phyloP scores from a whole-genome alignment of 148 eudicot genomes.

The Selenicereus undatus region DNA sequence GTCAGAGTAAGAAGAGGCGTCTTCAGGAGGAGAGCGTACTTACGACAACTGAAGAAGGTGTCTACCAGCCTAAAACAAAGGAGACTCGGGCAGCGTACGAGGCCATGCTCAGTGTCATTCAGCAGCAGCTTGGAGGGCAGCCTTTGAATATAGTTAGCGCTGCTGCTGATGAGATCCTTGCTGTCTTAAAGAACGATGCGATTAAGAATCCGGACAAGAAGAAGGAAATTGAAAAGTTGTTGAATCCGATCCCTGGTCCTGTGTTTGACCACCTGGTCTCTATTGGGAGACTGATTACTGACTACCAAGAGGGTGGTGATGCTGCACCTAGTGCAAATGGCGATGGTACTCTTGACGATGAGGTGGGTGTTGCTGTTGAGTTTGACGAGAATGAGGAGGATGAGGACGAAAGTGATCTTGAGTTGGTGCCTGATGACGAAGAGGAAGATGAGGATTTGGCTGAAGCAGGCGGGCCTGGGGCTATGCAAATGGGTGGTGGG shows the following conservation, averaged over 20 bases:
- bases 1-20: constrained; percentile 52
- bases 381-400: constrained; percentile 86
- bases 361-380: constrained; percentile 82
- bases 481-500: constrained; percentile 80
- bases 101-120: constrained; percentile 64
- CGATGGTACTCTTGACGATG: constrained; percentile 61
- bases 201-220: constrained; percentile 63
- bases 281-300: constrained; percentile 60
- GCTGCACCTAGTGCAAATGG: constrained; percentile 38
- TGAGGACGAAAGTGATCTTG: constrained; percentile 54
- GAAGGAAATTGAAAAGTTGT: constrained; percentile 68
- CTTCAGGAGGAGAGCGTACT: constrained; percentile 70
- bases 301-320: constrained; percentile 56
- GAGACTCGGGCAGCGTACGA: constrained; percentile 79
- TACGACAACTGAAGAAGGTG: constrained; percentile 55
- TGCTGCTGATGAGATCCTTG: constrained; percentile 80
- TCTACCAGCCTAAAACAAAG: constrained; percentile 73
- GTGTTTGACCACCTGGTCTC: constrained; percentile 57
- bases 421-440: constrained; percentile 59
- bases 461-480: constrained; percentile 45
- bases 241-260: constrained; percentile 41
- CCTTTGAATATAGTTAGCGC: constrained; percentile 60
- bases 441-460: constrained; percentile 69
- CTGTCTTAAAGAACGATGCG: constrained; percentile 59
- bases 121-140: constrained; percentile 75